Evolutionary conservation across 768 basidiomycete genomes (phyloP).

Genomic region (Leucocoprinus leucothites): DNA sequence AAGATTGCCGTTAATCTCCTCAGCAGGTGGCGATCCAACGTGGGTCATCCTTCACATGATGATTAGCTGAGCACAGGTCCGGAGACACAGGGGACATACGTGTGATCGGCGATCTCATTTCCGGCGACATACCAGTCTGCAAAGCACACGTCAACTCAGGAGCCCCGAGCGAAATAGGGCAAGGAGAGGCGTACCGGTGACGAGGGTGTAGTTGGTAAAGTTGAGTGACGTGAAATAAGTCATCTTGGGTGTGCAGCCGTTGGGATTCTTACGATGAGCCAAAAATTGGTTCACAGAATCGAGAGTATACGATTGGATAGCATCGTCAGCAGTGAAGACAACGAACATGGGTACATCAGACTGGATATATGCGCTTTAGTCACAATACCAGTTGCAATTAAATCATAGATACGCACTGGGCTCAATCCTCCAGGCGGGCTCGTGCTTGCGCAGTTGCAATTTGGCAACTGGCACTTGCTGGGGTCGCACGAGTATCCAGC

Average conservation of each 20-base stretch:
- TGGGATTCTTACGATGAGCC: slow-evolving; percentile 70
- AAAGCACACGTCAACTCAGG: slow-evolving; percentile 3
- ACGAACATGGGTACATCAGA: slow-evolving; percentile 58
- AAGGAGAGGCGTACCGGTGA: slow-evolving; percentile 40
- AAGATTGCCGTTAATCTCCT: slow-evolving; percentile 76
- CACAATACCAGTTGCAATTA: background rate
- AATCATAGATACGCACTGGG: slow-evolving; percentile 42
- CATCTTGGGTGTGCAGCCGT: slow-evolving; percentile 72
- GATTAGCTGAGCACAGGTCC: slow-evolving; percentile 6
- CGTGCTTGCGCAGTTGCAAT: slow-evolving; percentile 72
- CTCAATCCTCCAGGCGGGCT: slow-evolving; percentile 68
- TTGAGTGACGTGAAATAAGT: slow-evolving; percentile 72
- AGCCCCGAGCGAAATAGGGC: background rate
- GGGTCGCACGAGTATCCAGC: slow-evolving; percentile 74
- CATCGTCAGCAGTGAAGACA: slow-evolving; percentile 76
- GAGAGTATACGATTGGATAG: slow-evolving; percentile 73
- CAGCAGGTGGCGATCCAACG: slow-evolving; percentile 55
- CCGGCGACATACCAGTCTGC: slow-evolving; percentile 78
- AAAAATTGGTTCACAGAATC: slow-evolving; percentile 75
- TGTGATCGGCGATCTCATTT: slow-evolving; percentile 81
- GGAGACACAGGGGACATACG: slow-evolving; percentile 37
- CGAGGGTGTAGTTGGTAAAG: slow-evolving; percentile 75
- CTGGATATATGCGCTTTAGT: background rate
- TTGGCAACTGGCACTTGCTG: slow-evolving; percentile 59
- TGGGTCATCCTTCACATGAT: slow-evolving; percentile 64